Evolutionary conservation across 139 green algal species (phyloP), one percentile per base, ranked within the genome.

Genomic region (Chlorella sp.): DNA sequence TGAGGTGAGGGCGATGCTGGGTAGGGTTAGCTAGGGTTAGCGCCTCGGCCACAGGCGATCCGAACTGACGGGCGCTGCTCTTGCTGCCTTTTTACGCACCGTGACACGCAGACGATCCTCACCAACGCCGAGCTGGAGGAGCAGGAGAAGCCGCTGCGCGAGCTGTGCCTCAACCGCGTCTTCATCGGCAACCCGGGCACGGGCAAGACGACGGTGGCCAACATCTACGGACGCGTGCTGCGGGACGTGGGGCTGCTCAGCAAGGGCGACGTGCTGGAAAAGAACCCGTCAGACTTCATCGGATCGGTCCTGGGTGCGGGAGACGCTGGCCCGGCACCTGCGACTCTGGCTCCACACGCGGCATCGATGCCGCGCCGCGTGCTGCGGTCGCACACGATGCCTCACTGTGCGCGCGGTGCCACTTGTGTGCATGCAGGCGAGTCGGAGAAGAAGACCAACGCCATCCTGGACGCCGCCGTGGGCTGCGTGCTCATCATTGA

Each of bases 151-250:
- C 82, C 78, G 6, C 63, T 81, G 3, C 79, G 81, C 67, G 67
- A 76, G 20, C 32, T 87, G 33, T 70, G 33, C 55, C 73, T 87
- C 14, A 87, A 87, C 75, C 62, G 76, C 1, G 74, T 87, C 3
- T 87, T 87, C 78, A 61, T 87, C 31, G 82, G 82, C 50, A 87
- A 85, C 73, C 82, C 82, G 2, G 82, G 82, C 70, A 87, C 82
- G 60, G 82, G 82, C 70, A 87, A 87, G 73, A 87, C 82, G 31
- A 87, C 78, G 2, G 73, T 87, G 14, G 82, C 82, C 0, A 55
- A 30, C 27, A 76, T 87, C 36, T 87, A 87, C 49, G 82, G 82
- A 27, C 31, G 42, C 50, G 35, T 87, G 2, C 78, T 87, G 33
- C 49, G 62, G 0, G 82, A 87, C 70, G 66, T 87, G 62, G 82